These are phyloP conservation scores for Neltuma alba DNA, from an alignment of 306 rosid species.

Conservation along the genomic window DNA sequence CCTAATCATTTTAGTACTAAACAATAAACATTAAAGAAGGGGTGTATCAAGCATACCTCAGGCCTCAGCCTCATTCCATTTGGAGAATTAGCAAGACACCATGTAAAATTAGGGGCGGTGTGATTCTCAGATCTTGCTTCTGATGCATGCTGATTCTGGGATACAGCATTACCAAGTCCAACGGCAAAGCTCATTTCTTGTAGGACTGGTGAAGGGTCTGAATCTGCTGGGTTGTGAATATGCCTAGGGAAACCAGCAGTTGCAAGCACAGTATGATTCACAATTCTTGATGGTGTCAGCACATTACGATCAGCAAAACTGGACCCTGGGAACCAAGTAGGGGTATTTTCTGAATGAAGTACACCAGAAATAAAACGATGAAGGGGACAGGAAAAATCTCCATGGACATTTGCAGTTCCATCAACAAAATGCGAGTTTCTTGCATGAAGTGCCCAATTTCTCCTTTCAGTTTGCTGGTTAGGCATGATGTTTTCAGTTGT, in stretches of 20 bases:
- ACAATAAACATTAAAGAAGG: not conserved
- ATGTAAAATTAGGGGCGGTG: not conserved
- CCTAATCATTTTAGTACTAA: not conserved
- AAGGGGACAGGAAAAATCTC: not conserved
- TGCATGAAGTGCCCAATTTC: not conserved
- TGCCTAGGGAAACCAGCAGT: not conserved
- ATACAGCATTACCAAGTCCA: not conserved
- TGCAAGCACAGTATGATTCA: not conserved
- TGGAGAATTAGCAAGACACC: not conserved
- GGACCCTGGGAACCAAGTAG: not conserved
- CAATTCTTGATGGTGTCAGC: not conserved
- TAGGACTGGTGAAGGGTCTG: not conserved
- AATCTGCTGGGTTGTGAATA: not conserved
- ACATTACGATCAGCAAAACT: not conserved
- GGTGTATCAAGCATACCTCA: slow-evolving; percentile 18
- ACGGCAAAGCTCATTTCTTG: not conserved
- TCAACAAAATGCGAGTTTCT: not conserved
- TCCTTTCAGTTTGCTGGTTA: slow-evolving; percentile 6
- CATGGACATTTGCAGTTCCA: not conserved
- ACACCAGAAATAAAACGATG: not conserved
- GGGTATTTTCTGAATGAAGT: not conserved
- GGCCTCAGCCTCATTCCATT: not conserved
- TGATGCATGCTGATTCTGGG: not conserved
- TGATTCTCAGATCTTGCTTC: slow-evolving; percentile 10
- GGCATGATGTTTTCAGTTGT: not conserved